Conservation (phyloP, 768 basidiomycete genomes). For the Floccularia luteovirens region DNA sequence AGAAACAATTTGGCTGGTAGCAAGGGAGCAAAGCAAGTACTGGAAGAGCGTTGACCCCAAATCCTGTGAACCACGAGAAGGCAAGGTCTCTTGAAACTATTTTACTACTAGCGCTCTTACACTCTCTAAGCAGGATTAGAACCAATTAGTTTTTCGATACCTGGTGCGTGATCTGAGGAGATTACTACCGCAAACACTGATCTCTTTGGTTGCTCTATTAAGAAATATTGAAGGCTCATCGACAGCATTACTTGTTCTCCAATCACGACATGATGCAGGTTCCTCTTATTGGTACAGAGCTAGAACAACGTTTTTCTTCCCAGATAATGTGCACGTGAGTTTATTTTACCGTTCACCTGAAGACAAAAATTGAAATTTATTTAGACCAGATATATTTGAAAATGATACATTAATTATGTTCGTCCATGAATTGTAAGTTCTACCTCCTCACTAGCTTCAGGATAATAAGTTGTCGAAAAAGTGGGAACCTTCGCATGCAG, state of each 20-base stretch:
- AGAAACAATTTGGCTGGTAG: constrained; percentile 86
- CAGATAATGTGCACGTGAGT: constrained; percentile 90
- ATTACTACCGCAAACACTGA: background rate
- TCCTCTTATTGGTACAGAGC: constrained; percentile 58
- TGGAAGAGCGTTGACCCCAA: constrained; percentile 88
- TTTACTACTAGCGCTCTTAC: background rate
- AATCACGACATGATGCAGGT: constrained; percentile 74
- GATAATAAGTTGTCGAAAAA: constrained; percentile 19
- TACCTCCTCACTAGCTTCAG: background rate
- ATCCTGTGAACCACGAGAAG: constrained; percentile 74
- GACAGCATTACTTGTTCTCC: constrained; percentile 77
- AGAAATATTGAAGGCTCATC: constrained; percentile 87
- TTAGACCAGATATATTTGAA: constrained; percentile 70
- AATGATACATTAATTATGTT: constrained; percentile 78
- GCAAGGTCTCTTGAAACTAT: constrained; percentile 28
- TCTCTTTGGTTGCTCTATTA: constrained; percentile 1
- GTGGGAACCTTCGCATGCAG: constrained; percentile 85
- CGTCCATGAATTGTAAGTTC: constrained; percentile 88
- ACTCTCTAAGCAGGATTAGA: constrained; percentile 40
- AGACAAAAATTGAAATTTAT: background rate
- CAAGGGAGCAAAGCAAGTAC: constrained; percentile 79
- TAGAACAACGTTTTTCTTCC: constrained; percentile 67
- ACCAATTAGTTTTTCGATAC: constrained; percentile 56
- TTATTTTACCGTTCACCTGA: background rate
- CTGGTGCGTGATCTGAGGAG: constrained; percentile 34